Conservation (phyloP, 2,329 filamentous ascomycete genomes). For the Metarhizium humberi region DNA sequence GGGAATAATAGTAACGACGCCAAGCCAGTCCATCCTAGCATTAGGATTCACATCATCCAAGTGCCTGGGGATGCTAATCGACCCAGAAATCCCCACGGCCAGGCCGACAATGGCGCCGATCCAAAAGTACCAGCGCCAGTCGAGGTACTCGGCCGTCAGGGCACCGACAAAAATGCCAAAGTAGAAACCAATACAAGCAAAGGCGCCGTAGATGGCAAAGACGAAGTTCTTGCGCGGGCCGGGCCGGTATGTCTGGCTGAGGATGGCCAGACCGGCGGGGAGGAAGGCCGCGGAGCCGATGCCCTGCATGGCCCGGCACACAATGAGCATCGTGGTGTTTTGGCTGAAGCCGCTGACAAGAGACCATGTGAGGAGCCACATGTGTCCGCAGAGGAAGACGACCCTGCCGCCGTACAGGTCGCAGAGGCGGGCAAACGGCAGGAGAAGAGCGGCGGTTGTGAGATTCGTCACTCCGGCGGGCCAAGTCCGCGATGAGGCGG, state of each 20-base stretch:
- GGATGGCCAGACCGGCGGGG: slow-evolving; percentile 61
- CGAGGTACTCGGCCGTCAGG: slow-evolving; percentile 47
- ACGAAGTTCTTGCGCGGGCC: slow-evolving; percentile 64
- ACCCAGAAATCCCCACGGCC: slow-evolving; percentile 35
- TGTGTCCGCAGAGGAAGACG: slow-evolving; percentile 49
- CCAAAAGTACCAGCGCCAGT: slow-evolving; percentile 65
- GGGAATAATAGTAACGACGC: slow-evolving; percentile 48
- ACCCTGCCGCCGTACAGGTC: slow-evolving; percentile 55
- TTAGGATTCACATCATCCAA: slow-evolving; percentile 14
- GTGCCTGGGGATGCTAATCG: slow-evolving; percentile 29
- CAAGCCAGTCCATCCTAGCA: slow-evolving; percentile 59
- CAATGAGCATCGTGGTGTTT: slow-evolving; percentile 60
- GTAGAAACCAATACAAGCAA: slow-evolving; percentile 50
- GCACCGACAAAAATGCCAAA: slow-evolving; percentile 61
- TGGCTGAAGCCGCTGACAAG: slow-evolving; percentile 61
- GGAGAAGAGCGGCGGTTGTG: slow-evolving; percentile 46
- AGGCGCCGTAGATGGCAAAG: slow-evolving; percentile 50
- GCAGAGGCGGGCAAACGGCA: slow-evolving; percentile 51
- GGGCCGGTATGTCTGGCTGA: slow-evolving; percentile 60
- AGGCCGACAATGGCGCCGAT: slow-evolving; percentile 41
- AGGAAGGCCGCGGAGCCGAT: slow-evolving; percentile 61
- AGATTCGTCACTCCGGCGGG: slow-evolving; percentile 54
- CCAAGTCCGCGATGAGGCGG: slow-evolving; percentile 52
- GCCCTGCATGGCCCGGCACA: slow-evolving; percentile 66
- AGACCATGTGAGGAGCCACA: slow-evolving; percentile 61